Conservation (phyloP, 768 basidiomycete species). For the Mycena filopes region DNA sequence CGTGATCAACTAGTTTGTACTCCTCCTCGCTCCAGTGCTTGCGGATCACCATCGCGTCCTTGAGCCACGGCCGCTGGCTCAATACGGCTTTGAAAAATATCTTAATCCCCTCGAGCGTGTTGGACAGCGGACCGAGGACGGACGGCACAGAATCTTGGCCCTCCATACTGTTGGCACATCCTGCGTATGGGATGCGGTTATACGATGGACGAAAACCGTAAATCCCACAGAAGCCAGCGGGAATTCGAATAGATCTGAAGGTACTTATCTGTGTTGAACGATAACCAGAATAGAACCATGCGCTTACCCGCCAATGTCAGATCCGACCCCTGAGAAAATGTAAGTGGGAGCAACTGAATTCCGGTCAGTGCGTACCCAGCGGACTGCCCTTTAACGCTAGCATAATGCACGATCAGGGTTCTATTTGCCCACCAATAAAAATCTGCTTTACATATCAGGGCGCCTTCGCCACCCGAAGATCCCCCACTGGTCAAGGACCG, state of each 20-base stretch:
- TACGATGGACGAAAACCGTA: constrained; percentile 81
- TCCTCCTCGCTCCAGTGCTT: constrained; percentile 71
- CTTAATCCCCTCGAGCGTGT: constrained; percentile 69
- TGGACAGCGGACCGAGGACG: constrained; percentile 79
- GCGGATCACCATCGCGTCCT: constrained; percentile 67
- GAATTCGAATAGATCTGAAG: constrained; percentile 77
- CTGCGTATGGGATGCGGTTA: constrained; percentile 76
- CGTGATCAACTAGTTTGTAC: constrained; percentile 70
- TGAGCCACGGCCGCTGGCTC: constrained; percentile 69
- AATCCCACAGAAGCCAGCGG: constrained; percentile 71
- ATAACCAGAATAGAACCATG: not conserved
- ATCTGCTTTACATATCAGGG: constrained; percentile 63
- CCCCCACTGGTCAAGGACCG: constrained; percentile 79
- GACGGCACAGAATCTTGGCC: constrained; percentile 80
- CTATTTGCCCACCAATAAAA: not conserved
- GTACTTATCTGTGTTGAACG: too few species aligned
- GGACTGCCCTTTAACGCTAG: constrained; percentile 58
- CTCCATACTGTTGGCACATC: constrained; percentile 69
- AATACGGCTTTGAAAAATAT: constrained; percentile 73
- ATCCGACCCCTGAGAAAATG: constrained; percentile 65
- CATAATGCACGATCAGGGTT: not conserved
- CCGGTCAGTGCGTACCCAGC: constrained; percentile 43
- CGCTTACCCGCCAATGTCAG: constrained; percentile 81
- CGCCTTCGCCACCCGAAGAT: constrained; percentile 89
- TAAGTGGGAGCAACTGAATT: constrained; percentile 19